Conservation (phyloP, 768 basidiomycete genomes). For the Tylopilus vinaceipallidus region DNA sequence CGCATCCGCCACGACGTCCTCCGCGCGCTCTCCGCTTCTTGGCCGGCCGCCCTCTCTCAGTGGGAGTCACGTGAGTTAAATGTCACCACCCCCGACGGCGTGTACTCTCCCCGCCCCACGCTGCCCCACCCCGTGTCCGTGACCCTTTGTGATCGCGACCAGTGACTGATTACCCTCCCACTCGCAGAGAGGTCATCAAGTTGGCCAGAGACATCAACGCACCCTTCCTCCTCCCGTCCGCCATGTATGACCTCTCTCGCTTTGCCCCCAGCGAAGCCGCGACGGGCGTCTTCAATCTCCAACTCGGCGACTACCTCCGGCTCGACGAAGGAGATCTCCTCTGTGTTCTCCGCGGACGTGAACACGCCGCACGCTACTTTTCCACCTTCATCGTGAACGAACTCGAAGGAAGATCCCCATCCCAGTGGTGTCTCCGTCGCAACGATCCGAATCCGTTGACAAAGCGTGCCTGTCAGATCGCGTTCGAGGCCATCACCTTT, state of each 20-base stretch:
- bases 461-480: slow-evolving; percentile 61
- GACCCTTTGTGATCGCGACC: background rate
- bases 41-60: slow-evolving; percentile 59
- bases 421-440: slow-evolving; percentile 47
- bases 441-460: slow-evolving; percentile 43
- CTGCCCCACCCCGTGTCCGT: slow-evolving; percentile 72
- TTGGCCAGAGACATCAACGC: slow-evolving; percentile 58
- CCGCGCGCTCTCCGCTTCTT: slow-evolving; percentile 47
- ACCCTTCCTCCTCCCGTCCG: slow-evolving; percentile 62
- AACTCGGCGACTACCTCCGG: slow-evolving; percentile 38
- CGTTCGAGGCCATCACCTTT: slow-evolving; percentile 73
- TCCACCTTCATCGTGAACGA: slow-evolving; percentile 76
- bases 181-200: slow-evolving; percentile 59
- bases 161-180: slow-evolving; percentile 6
- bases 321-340: slow-evolving; percentile 53
- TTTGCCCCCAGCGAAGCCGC: slow-evolving; percentile 60
- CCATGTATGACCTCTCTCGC: slow-evolving; percentile 80
- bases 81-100: slow-evolving; percentile 46
- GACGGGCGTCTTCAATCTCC: slow-evolving; percentile 44
- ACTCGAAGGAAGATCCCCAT: slow-evolving; percentile 61
- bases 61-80: slow-evolving; percentile 72
- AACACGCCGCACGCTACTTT: slow-evolving; percentile 69
- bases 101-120: slow-evolving; percentile 52
- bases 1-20: slow-evolving; percentile 58
- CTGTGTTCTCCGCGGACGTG: slow-evolving; percentile 62